These are phyloP conservation scores for Auricularia sp. DNA, from an alignment of 768 basidiomycete genomes.

Conservation along the genomic window DNA sequence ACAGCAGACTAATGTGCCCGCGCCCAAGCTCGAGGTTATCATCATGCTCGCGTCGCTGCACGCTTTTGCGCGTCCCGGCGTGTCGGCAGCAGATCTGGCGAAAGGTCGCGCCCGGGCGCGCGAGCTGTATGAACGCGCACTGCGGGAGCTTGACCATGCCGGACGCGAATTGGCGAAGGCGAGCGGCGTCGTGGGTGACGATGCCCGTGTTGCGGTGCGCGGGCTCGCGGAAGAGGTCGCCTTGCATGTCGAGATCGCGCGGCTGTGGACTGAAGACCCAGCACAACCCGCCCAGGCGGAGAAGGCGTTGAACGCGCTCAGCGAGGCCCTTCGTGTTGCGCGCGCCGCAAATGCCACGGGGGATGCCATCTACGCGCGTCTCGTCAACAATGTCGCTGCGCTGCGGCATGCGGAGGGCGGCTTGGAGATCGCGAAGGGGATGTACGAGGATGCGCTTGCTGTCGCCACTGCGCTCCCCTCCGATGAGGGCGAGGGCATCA, in stretches of 20 bases:
- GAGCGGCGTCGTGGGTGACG: conserved; percentile 27
- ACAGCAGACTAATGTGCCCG: neutral
- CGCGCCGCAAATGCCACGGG: conserved; percentile 30
- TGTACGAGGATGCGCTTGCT: conserved; percentile 70
- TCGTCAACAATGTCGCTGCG: conserved; percentile 75
- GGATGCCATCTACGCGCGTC: conserved; percentile 44
- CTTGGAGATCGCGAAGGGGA: conserved; percentile 41
- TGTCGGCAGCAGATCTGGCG: conserved; percentile 60
- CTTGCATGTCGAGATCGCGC: conserved; percentile 84
- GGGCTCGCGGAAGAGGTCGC: conserved; percentile 70
- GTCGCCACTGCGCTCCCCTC: conserved; percentile 37
- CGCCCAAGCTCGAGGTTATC: conserved; percentile 54
- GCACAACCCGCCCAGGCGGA: conserved; percentile 36
- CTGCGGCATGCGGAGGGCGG: conserved; percentile 62
- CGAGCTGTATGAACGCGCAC: conserved; percentile 70
- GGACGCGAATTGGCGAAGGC: conserved; percentile 26
- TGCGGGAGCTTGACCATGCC: conserved; percentile 55
- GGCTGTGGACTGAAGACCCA: conserved; percentile 71
- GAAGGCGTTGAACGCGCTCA: conserved; percentile 60
- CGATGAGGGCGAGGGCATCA: conserved; percentile 53
- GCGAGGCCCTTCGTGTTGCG: conserved; percentile 61
- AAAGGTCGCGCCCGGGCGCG: conserved; percentile 68
- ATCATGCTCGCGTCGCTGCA: conserved; percentile 85
- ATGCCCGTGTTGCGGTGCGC: conserved; percentile 28
- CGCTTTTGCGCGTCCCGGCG: conserved; percentile 70